Conservation (phyloP, 441 rosid species). For the Viola pubescens region DNA sequence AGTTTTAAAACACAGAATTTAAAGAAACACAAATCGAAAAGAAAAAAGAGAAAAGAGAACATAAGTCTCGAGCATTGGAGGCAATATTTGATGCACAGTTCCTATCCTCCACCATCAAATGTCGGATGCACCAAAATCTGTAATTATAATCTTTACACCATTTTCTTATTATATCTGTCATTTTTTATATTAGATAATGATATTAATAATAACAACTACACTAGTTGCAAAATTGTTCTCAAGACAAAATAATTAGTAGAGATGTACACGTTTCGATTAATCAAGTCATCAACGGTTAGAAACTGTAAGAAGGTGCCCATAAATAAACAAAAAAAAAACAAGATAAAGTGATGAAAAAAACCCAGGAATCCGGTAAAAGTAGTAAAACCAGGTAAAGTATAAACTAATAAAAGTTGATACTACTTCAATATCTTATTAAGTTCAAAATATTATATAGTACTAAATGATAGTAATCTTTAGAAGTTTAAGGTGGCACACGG, state of each 20-base stretch:
- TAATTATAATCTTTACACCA: too few species aligned
- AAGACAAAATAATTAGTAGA: not conserved
- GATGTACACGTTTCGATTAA: slow-evolving; percentile 3
- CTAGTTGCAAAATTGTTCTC: too few species aligned
- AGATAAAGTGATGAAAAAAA: slow-evolving; percentile 14
- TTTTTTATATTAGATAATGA: not conserved
- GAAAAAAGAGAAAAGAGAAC: slow-evolving; percentile 3
- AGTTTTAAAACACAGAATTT: not conserved
- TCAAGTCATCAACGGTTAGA: too few species aligned
- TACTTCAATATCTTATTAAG: not conserved
- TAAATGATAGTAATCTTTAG: too few species aligned
- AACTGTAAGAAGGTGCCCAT: not conserved
- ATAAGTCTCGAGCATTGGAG: slow-evolving; percentile 33
- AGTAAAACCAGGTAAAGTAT: slow-evolving; percentile 22
- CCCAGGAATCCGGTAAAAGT: slow-evolving; percentile 39
- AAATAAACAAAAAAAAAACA: slow-evolving; percentile 2
- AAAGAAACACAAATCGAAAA: not conserved
- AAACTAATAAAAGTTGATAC: slow-evolving; percentile 3
- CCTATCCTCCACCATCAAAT: slow-evolving; percentile 34
- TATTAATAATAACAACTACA: too few species aligned
- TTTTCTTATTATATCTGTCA: not conserved
- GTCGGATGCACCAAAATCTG: slow-evolving; percentile 25
- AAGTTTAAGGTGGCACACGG: slow-evolving; percentile 13
- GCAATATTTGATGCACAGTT: slow-evolving; percentile 25
- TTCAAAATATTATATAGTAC: not conserved